Percentiles rank a stretch among this genome's conserved stretches.
Evolutionary conservation across 2,329 filamentous ascomycete genomes (phyloP).

Genomic region (Tolypocladium inflatum): DNA sequence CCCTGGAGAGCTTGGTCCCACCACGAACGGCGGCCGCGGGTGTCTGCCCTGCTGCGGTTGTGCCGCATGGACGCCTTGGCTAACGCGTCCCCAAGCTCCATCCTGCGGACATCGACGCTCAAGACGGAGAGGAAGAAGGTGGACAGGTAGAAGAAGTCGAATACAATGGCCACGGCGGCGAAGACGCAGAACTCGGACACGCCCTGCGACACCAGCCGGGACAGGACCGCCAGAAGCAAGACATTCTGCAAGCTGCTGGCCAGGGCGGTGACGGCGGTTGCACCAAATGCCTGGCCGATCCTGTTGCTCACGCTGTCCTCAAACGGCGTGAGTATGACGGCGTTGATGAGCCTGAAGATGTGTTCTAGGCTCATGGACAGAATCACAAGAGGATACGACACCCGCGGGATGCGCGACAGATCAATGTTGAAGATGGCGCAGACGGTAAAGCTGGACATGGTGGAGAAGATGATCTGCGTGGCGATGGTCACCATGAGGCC

Average conservation of each 20-base stretch:
- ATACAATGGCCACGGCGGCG: slow-evolving; percentile 61
- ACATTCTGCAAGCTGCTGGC: slow-evolving; percentile 62
- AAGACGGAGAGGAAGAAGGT: slow-evolving; percentile 75
- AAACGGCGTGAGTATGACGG: slow-evolving; percentile 61
- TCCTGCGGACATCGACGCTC: slow-evolving; percentile 67
- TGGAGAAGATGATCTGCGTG: slow-evolving; percentile 60
- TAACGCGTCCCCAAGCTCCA: slow-evolving; percentile 66
- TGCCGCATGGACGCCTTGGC: slow-evolving; percentile 42
- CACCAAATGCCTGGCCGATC: slow-evolving; percentile 64
- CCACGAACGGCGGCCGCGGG: slow-evolving; percentile 33
- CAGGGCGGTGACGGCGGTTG: slow-evolving; percentile 61
- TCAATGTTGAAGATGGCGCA: slow-evolving; percentile 69
- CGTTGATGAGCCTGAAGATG: slow-evolving; percentile 69
- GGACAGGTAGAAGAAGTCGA: slow-evolving; percentile 70
- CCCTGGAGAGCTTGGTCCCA: slow-evolving; percentile 52
- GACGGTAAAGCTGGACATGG: slow-evolving; percentile 71
- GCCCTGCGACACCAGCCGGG: slow-evolving; percentile 56
- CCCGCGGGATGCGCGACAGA: slow-evolving; percentile 63
- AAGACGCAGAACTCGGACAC: slow-evolving; percentile 71
- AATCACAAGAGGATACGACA: slow-evolving; percentile 68
- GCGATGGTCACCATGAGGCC: slow-evolving; percentile 64
- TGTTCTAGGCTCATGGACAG: slow-evolving; percentile 71
- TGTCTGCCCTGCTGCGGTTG: slow-evolving; percentile 16
- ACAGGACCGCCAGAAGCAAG: slow-evolving; percentile 54
- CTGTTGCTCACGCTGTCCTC: slow-evolving; percentile 59